phyloP scores from a whole-genome alignment of 306 rosid species.

The Cicer bijugum region DNA sequence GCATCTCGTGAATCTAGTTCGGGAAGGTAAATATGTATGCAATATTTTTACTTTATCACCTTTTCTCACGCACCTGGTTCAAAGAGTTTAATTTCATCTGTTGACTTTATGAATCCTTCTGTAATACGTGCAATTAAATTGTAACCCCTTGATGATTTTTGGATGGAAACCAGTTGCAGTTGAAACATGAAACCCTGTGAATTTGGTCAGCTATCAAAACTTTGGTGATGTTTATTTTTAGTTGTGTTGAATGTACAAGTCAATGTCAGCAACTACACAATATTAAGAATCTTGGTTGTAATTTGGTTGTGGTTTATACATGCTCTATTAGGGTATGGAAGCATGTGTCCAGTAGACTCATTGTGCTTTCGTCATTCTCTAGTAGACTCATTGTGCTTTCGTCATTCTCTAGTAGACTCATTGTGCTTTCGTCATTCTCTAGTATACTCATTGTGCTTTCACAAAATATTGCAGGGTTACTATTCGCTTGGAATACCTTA shows the following conservation, averaged over 20 bases:
- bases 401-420: not conserved
- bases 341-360: not conserved
- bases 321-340: slow-evolving; percentile 30
- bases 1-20: slow-evolving; percentile 86
- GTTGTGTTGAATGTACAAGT: slow-evolving; percentile 30
- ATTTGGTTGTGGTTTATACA: slow-evolving; percentile 38
- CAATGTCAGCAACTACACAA: slow-evolving; percentile 10
- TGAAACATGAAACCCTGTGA: slow-evolving; percentile 38
- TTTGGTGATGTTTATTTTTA: not conserved
- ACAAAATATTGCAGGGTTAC: slow-evolving; percentile 66
- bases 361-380: not conserved
- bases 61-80: slow-evolving; percentile 25
- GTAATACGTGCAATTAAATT: slow-evolving; percentile 23
- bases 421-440: not conserved
- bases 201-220: slow-evolving; percentile 14
- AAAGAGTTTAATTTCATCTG: slow-evolving; percentile 21
- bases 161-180: slow-evolving; percentile 34
- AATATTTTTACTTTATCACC: slow-evolving; percentile 35
- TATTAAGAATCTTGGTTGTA: slow-evolving; percentile 23
- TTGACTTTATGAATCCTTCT: slow-evolving; percentile 36
- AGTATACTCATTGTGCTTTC: slow-evolving; percentile 33
- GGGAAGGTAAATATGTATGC: slow-evolving; percentile 64
- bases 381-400: slow-evolving; percentile 32
- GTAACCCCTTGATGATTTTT: slow-evolving; percentile 9
- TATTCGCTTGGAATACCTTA: slow-evolving; percentile 77